These are phyloP conservation scores for Teratosphaeria epicoccoides DNA, from an alignment of 2,329 filamentous ascomycete genomes.

Conservation along the genomic window DNA sequence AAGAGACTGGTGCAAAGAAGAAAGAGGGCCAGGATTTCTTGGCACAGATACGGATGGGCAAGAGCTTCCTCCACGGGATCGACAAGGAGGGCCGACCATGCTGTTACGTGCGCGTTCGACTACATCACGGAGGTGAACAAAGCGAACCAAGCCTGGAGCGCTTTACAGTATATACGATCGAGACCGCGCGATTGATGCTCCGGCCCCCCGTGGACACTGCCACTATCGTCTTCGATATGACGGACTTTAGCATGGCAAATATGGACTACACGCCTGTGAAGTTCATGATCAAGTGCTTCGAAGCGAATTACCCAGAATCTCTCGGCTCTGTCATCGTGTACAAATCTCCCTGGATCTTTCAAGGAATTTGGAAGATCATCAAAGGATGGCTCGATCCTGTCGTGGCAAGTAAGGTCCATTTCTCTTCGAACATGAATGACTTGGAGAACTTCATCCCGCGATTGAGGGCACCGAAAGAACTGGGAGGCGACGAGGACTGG, in stretches of 20 bases:
- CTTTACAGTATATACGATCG: slow-evolving; percentile 89
- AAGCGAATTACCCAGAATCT: slow-evolving; percentile 94
- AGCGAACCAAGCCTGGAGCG: slow-evolving; percentile 70
- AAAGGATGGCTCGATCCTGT: slow-evolving; percentile 94
- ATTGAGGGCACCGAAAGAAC: slow-evolving; percentile 64
- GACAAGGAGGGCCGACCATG: slow-evolving; percentile 80
- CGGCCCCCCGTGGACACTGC: slow-evolving; percentile 78
- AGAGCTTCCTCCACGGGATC: slow-evolving; percentile 80
- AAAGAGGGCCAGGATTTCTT: slow-evolving; percentile 69
- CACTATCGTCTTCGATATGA: slow-evolving; percentile 93
- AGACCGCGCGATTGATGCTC: slow-evolving; percentile 80
- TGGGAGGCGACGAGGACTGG: slow-evolving; percentile 81
- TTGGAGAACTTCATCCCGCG: slow-evolving; percentile 65
- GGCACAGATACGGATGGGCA: slow-evolving; percentile 74
- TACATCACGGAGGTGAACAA: slow-evolving; percentile 77
- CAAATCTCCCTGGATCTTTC: slow-evolving; percentile 95
- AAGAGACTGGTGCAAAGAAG: slow-evolving; percentile 49
- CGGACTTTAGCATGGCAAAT: slow-evolving; percentile 81
- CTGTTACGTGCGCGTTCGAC: slow-evolving; percentile 69
- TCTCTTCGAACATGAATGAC: slow-evolving; percentile 72
- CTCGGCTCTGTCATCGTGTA: slow-evolving; percentile 85
- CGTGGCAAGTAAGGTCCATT: slow-evolving; percentile 86
- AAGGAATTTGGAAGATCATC: slow-evolving; percentile 95
- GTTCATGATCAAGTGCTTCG: slow-evolving; percentile 99
- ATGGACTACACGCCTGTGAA: slow-evolving; percentile 98